Evolutionary conservation across 169 alveolate genomes (phyloP).

Genomic region (Plasmodium yoelii): DNA sequence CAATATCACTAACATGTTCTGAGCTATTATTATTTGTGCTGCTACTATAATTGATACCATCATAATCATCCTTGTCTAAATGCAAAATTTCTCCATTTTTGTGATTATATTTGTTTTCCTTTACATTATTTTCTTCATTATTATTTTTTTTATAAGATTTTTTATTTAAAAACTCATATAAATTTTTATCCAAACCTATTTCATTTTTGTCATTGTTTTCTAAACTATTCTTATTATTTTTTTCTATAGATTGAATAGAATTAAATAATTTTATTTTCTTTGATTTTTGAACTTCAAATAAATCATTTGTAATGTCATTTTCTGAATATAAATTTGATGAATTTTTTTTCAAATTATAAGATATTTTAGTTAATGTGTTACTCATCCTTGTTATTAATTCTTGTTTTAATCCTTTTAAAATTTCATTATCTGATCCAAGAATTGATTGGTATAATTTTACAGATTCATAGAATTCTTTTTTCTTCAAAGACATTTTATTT

Average conservation of each 20-base stretch:
- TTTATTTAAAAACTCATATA: neutral
- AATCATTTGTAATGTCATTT: neutral
- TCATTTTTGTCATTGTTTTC: neutral
- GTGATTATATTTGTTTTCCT: neutral
- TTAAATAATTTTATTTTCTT: conserved; percentile 22
- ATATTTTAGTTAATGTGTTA: conserved; percentile 36
- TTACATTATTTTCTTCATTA: neutral
- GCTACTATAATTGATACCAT: neutral
- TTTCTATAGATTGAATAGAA: conserved; percentile 3
- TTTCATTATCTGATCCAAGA: conserved; percentile 73
- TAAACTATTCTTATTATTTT: neutral
- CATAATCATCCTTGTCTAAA: neutral
- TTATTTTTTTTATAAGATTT: neutral
- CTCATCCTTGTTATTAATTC: conserved; percentile 71
- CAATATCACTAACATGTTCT: neutral
- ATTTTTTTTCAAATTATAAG: conserved; percentile 2
- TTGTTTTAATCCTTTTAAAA: conserved; percentile 62
- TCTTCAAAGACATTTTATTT: conserved; percentile 29
- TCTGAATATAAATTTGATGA: conserved; percentile 23
- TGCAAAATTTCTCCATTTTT: neutral
- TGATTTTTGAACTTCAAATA: neutral
- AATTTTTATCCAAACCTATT: neutral
- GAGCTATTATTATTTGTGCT: neutral
- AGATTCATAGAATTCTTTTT: conserved; percentile 78
- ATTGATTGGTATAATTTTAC: conserved; percentile 80